A percentile compares a stretch with the other conserved stretches of the same genome.
Conservation (phyloP, 352 stramenopile species). For the Globisporangium perplexum region DNA sequence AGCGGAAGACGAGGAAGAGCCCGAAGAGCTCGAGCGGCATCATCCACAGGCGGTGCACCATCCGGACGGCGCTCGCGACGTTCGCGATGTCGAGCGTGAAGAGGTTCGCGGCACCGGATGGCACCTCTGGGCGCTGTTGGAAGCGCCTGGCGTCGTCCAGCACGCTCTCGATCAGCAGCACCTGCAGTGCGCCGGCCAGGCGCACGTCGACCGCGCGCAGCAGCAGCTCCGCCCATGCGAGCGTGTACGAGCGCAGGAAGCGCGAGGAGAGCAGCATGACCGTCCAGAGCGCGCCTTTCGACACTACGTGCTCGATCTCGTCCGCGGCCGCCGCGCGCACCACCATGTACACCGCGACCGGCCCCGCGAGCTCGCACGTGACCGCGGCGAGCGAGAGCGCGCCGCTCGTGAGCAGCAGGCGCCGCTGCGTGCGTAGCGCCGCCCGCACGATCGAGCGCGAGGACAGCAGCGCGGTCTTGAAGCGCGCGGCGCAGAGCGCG, state of each 20-base stretch:
- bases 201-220: constrained; percentile 22
- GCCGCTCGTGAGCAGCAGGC: constrained; percentile 21
- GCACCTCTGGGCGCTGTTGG: not conserved
- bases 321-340: constrained; percentile 16
- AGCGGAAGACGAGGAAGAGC: constrained; percentile 16
- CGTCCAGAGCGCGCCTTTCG: constrained; percentile 25
- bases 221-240: constrained; percentile 24
- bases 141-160: constrained; percentile 6
- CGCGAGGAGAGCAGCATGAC: constrained; percentile 20
- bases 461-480: constrained; percentile 16
- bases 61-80: constrained; percentile 17
- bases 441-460: constrained; percentile 18
- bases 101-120: constrained; percentile 15
- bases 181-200: constrained; percentile 15
- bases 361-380: constrained; percentile 22
- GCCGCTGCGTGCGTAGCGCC: constrained; percentile 16
- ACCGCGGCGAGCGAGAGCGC: constrained; percentile 22
- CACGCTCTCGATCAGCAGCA: constrained; percentile 28
- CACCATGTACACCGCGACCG: constrained; percentile 25
- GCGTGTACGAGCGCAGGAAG: constrained; percentile 26
- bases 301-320: constrained; percentile 17
- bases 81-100: constrained; percentile 25
- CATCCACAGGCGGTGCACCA: constrained; percentile 29
- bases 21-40: constrained; percentile 22
- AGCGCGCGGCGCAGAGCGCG: constrained; percentile 10